Base-by-base conservation (phyloP, 305 asterid genomes). In the Euphrasia arctica region DNA sequence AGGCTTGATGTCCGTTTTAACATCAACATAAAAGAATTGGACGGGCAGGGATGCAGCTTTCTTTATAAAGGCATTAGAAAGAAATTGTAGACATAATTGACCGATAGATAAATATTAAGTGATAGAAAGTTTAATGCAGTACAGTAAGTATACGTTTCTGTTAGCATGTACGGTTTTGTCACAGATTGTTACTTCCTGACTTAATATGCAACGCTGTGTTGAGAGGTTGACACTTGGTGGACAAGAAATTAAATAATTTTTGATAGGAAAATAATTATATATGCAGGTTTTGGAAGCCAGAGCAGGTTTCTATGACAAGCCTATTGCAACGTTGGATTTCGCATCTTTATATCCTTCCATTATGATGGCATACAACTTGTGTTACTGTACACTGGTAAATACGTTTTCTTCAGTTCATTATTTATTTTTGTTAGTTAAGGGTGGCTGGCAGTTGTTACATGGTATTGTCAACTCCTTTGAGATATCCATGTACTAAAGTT, bases 291-390 rank as follows among this genome's bases (percentile, higher is more conserved):
- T 93, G 85, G 99, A 93, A 69, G 89, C 97, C 62, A 83, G 83
- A 72, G 89, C 95, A 66, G 99, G 99, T 62, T 93, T 80, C 78
- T 93, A 83, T 58, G 99, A 90, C 79, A 93, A 90, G 83, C 99
- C 99, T 64, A 86, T 93, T 77, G 97, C 99, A 27, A 93, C 99
- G 1, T 85, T 93, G 74, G 99, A 93, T 86, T 93, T 93, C 80
- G 99, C 99, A 70, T 93, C 99, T 76, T 79, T 93, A 27, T 93
- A 93, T 80, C 99, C 99, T 27, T 93, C 99, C 55, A 90, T 93
- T 72, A 93, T 93, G 97, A 93, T 93, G 99, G 97, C 99, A 68
- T 90, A 93, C 78, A 93, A 93, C 77, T 78, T 93, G 73, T 93
- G 99, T 79, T 93, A 93, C 67, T 93, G 99, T 80, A 86, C 99